phyloP scores from a whole-genome alignment of 2,329 filamentous ascomycete species.

The Stagonosporopsis chrysanthemi region DNA sequence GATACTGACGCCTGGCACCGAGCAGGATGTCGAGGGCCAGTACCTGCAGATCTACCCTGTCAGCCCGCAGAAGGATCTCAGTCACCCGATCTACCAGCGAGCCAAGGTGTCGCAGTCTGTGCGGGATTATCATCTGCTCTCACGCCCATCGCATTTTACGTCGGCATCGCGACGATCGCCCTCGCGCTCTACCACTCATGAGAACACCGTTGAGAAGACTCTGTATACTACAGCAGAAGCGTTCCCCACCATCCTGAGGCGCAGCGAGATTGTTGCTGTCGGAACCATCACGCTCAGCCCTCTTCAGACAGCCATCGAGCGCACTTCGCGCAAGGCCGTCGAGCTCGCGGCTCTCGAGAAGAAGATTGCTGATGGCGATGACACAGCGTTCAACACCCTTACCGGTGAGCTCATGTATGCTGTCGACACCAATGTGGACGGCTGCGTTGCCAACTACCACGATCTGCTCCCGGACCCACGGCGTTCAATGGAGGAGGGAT shows the following conservation, averaged over 20 bases:
- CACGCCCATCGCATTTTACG: constrained; percentile 79
- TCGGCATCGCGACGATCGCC: constrained; percentile 76
- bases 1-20: constrained; percentile 72
- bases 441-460: constrained; percentile 79
- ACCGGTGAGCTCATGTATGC: constrained; percentile 80
- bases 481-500: constrained; percentile 45
- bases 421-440: constrained; percentile 76
- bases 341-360: constrained; percentile 82
- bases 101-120: constrained; percentile 83
- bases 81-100: constrained; percentile 85
- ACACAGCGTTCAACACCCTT: constrained; percentile 71
- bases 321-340: constrained; percentile 87
- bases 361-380: constrained; percentile 74
- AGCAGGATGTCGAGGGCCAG: constrained; percentile 87
- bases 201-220: constrained; percentile 83
- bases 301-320: constrained; percentile 87
- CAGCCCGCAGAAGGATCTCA: constrained; percentile 80
- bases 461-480: constrained; percentile 68
- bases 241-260: constrained; percentile 89
- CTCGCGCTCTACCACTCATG: constrained; percentile 68
- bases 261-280: constrained; percentile 80
- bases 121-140: constrained; percentile 84
- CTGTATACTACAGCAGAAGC: constrained; percentile 83
- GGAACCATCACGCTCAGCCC: constrained; percentile 73
- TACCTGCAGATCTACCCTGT: constrained; percentile 84